These are phyloP conservation scores for Solanum dulcamara DNA, from an alignment of 257 asterid genomes.

Conservation along the genomic window DNA sequence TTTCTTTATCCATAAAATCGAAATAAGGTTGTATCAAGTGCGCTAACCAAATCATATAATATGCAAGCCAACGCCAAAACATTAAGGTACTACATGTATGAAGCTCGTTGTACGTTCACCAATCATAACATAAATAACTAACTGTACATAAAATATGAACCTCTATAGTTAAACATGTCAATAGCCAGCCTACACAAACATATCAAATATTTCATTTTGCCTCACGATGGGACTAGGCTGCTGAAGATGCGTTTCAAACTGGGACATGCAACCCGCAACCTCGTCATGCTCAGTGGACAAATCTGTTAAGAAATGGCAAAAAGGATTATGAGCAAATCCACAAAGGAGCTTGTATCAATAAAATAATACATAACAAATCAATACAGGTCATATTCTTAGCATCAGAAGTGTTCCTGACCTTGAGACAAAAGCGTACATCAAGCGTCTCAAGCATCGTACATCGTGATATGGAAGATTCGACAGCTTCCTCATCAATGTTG, in stretches of 20 bases:
- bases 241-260: conserved; percentile 86
- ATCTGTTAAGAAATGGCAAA: conserved; percentile 30
- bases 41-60: background rate
- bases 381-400: background rate
- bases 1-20: background rate
- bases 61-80: background rate
- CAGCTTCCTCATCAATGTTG: conserved; percentile 71
- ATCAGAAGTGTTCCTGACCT: conserved; percentile 29
- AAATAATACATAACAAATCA: background rate
- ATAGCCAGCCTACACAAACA: background rate
- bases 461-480: conserved; percentile 60
- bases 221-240: conserved; percentile 51
- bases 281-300: conserved; percentile 52
- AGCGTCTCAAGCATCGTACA: conserved; percentile 90
- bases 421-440: conserved; percentile 90
- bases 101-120: background rate
- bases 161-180: background rate
- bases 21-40: background rate
- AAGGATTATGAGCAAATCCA: background rate
- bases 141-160: background rate
- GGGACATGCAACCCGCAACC: conserved; percentile 59
- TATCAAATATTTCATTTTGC: background rate
- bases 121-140: background rate
- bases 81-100: background rate
- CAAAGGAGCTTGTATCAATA: background rate